Base-by-base conservation (phyloP, 2,329 filamentous ascomycete genomes). In the Zasmidium angulare region DNA sequence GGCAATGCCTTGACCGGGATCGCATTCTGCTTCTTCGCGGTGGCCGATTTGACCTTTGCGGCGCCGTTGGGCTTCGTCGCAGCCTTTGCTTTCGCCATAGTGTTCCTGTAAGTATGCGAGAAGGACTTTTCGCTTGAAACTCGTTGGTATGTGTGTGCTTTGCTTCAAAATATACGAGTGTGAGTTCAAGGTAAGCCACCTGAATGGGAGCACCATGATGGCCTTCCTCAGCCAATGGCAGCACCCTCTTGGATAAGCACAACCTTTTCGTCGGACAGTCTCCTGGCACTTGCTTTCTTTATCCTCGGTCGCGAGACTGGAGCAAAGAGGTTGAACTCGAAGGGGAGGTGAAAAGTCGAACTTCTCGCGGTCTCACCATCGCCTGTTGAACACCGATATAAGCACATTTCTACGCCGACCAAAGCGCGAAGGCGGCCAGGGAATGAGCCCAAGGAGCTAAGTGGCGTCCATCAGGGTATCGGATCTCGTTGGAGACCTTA, bases 1-100 rank as follows among this genome's bases (percentile, higher is more conserved):
- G 84, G 85, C 3, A 87, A 72, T 2, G 78, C 74, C 58, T 70
- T 69, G 48, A 67, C 47, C 17, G 61, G 60, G 12, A 50, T 31
- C 19, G 51, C 14, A 24, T 48, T 43, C 22, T 40, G 22, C 36
- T 59, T 58, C 51, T 55, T 56, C 14, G 62, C 40, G 23, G 21
- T 50, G 29, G 49, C 54, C 46, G 53, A 53, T 24, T 57, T 62
- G 20, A 29, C 14, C 46, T 58, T 60, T 7, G 50, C 19, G 17
- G 50, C 43, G 50, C 55, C 58, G 24, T 59, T 64, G 19, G 57
- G 26, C 50, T 64, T 64, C 1, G 60, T 17, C 11, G 53, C 21
- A 23, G 29, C 52, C 58, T 64, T 64, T 49, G 59, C 24, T 53
- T 62, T 63, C n/a, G 60, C 53, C 64, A 66, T 66, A 17, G n/a